These are phyloP conservation scores for Brettanomyces nanus DNA, from an alignment of 805 yeast genomes.

Conservation along the genomic window DNA sequence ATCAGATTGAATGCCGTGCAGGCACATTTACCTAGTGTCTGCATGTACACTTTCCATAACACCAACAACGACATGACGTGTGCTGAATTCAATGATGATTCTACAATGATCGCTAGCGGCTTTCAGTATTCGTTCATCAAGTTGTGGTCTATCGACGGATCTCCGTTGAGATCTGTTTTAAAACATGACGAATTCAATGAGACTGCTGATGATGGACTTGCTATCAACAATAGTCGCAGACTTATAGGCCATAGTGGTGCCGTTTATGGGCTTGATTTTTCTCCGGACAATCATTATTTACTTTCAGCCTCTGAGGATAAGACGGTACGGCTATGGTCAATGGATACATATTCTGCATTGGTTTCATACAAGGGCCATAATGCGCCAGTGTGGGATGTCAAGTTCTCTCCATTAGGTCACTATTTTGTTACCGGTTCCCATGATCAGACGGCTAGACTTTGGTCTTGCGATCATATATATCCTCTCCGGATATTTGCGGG, in stretches of 20 bases:
- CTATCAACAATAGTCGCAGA: conserved; percentile 32
- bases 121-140: conserved; percentile 88
- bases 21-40: conserved; percentile 85
- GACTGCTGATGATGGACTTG: conserved; percentile 23
- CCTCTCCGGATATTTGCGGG: conserved; percentile 97
- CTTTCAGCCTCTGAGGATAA: conserved; percentile 85
- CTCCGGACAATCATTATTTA: conserved; percentile 81
- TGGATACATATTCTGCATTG: conserved; percentile 80
- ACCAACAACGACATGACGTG: conserved; percentile 85
- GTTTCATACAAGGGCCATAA: conserved; percentile 96
- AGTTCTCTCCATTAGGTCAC: conserved; percentile 91
- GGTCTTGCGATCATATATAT: conserved; percentile 98
- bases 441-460: conserved; percentile 93
- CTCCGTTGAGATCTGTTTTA: conserved; percentile 59
- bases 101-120: conserved; percentile 85
- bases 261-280: conserved; percentile 81
- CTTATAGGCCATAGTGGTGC: conserved; percentile 92
- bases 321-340: conserved; percentile 87
- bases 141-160: conserved; percentile 90
- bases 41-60: conserved; percentile 97
- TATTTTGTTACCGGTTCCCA: conserved; percentile 98
- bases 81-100: conserved; percentile 78
- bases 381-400: conserved; percentile 96
- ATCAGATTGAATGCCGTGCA: conserved; percentile 62
- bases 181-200: conserved; percentile 45